Evolutionary conservation across 371 early-diverging fungal species (phyloP), one percentile per base, ranked within the genome.

Genomic region (Apophysomyces elegans): DNA sequence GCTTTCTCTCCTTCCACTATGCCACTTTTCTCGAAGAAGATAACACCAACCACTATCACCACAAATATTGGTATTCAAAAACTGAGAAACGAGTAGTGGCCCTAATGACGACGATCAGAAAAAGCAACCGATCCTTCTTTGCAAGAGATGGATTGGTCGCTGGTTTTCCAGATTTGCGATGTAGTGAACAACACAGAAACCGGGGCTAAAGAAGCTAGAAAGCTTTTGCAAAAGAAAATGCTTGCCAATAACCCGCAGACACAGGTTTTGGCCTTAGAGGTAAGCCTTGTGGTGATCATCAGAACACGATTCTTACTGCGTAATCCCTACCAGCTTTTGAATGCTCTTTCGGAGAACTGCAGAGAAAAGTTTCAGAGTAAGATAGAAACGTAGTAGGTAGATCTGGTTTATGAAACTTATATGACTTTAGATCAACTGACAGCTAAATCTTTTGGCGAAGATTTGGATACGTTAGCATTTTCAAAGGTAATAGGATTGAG

Each of bases 141-240:
- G 13, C 64, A 57, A 44, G 78, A 76, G 47, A 37, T 77, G 26
- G 83, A 83, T 58, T 83, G 83, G 83, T 62, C 75, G 0, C 64
- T 80, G 47, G 73, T 80, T 5, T 78, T 80, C 63, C 66, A 71
- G 47, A 72, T 83, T 26, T 83, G 83, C 45, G 71, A 80, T 36
- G 62, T 70, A n/a, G 73, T 83, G 1, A 78, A 75, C 56, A 65
- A 66, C 21, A 66, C 74, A 4, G 80, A 80, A 36, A 65, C 71
- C 11, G 83, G 83, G 11, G 83, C 77, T 4, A 83, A 83, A 66
- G 83, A 83, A 65, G 83, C 80, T 14, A 68, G 83, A 58, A 83
- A 83, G 44, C 67, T 76, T 9, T 66, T 83, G n/a, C 83, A 83
- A 46, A 83, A 80, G 56, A 83, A 83, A 44, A 73, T 83, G 77